phyloP scores from a whole-genome alignment of 164 flowering plant species.

The Taxillus chinensis region DNA sequence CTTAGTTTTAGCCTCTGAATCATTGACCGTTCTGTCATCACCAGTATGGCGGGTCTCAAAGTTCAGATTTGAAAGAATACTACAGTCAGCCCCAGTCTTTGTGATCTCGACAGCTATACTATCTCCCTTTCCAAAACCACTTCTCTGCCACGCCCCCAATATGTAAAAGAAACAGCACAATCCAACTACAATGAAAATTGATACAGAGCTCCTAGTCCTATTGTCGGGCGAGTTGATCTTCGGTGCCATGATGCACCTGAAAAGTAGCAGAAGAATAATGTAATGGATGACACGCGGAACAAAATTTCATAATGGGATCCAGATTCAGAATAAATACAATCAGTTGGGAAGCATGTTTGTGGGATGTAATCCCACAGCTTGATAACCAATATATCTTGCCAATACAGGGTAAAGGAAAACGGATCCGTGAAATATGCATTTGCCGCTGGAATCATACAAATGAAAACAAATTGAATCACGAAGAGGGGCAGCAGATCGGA shows the following conservation, averaged over 20 bases:
- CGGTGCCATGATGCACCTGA: slow-evolving; percentile 49
- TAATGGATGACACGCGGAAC: neutral
- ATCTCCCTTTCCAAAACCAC: slow-evolving; percentile 93
- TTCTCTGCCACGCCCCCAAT: slow-evolving; percentile 94
- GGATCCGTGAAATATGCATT: too few relatives aligned
- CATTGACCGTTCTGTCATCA: slow-evolving; percentile 27
- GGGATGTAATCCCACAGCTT: too few relatives aligned
- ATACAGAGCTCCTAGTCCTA: slow-evolving; percentile 62
- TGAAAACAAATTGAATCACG: too few relatives aligned
- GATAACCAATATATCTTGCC: too few relatives aligned
- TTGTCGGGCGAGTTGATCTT: slow-evolving; percentile 40
- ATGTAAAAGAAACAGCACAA: slow-evolving; percentile 82
- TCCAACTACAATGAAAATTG: slow-evolving; percentile 68
- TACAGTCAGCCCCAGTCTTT: slow-evolving; percentile 50
- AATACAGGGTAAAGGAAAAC: too few relatives aligned
- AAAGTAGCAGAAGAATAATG: neutral
- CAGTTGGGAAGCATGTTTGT: too few relatives aligned
- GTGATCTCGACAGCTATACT: slow-evolving; percentile 64
- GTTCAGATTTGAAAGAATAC: slow-evolving; percentile 40
- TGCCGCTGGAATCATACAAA: too few relatives aligned
- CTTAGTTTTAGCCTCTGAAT: slow-evolving; percentile 28
- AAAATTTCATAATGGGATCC: too few relatives aligned
- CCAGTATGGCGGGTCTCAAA: slow-evolving; percentile 74
- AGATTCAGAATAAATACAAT: too few relatives aligned
- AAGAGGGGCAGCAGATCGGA: too few relatives aligned